phyloP scores from a whole-genome alignment of 306 rosid species.

The Pyrus betulifolia region DNA sequence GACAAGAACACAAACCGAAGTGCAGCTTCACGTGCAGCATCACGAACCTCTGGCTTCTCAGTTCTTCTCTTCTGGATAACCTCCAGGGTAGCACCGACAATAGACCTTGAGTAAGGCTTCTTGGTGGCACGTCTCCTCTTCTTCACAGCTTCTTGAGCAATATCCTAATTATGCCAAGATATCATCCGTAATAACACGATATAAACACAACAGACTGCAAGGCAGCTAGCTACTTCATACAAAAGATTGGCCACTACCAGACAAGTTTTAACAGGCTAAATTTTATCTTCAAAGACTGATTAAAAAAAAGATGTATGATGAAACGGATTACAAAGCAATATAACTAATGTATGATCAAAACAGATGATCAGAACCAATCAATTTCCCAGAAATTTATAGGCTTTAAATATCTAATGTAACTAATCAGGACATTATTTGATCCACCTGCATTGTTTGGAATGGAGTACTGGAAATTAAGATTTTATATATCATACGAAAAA shows the following conservation, averaged over 20 bases:
- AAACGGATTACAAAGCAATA: not conserved
- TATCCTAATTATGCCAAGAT: constrained; percentile 28
- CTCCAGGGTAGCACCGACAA: constrained; percentile 63
- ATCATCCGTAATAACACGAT: not conserved
- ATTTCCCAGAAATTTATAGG: not conserved
- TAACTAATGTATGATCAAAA: not conserved
- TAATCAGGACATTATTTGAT: not conserved
- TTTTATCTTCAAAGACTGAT: not conserved
- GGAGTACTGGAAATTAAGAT: not conserved
- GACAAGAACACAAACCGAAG: constrained; percentile 37
- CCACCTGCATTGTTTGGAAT: not conserved
- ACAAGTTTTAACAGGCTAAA: not conserved
- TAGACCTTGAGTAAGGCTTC: constrained; percentile 70
- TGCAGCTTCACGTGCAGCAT: constrained; percentile 81
- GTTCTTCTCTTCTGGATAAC: constrained; percentile 62
- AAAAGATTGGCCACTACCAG: not conserved
- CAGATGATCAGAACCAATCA: not conserved
- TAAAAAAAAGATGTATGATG: no score
- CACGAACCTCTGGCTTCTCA: constrained; percentile 70
- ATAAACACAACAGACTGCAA: not conserved
- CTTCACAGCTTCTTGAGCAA: constrained; percentile 72
- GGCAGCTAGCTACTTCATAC: not conserved
- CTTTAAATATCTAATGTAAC: not conserved
- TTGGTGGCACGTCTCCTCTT: constrained; percentile 65
- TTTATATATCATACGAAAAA: not conserved